Evolutionary conservation across 2,329 filamentous ascomycete genomes (phyloP).

Genomic region (Amylocarpus encephaloides): DNA sequence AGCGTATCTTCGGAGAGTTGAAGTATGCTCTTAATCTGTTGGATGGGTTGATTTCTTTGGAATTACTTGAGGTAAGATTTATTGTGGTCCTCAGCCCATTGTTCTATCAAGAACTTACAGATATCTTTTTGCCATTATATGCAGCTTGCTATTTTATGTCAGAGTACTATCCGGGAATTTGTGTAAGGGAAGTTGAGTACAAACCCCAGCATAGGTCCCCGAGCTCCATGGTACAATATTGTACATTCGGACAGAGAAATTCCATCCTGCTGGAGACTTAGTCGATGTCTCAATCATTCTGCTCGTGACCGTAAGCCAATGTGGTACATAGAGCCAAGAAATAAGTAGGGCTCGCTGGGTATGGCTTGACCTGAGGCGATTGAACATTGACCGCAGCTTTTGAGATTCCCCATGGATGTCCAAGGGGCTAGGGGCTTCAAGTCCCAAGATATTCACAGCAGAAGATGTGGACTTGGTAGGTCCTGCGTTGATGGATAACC

Average conservation of each 20-base stretch:
- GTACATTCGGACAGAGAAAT: slow-evolving; percentile 1
- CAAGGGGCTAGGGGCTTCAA: not conserved
- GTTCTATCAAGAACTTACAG: not conserved
- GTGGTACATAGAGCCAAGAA: not conserved
- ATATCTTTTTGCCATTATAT: not conserved
- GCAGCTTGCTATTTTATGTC: no score
- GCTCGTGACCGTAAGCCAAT: not conserved
- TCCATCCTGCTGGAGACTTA: slow-evolving; percentile 2
- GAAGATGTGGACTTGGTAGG: not conserved
- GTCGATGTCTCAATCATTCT: not conserved
- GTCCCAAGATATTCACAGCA: no score
- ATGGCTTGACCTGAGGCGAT: not conserved
- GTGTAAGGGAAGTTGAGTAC: no score
- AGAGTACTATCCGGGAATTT: no score
- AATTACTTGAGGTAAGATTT: not conserved
- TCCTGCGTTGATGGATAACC: not conserved
- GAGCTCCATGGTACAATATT: not conserved
- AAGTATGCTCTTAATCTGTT: no score
- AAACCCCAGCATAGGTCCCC: not conserved
- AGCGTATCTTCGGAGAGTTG: not conserved
- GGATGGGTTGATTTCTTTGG: no score
- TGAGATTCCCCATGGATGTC: not conserved
- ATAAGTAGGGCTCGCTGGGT: not conserved
- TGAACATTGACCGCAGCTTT: not conserved
- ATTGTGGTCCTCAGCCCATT: not conserved